phyloP scores from a whole-genome alignment of 2,329 filamentous ascomycete genomes.

The Penicillium sp. region DNA sequence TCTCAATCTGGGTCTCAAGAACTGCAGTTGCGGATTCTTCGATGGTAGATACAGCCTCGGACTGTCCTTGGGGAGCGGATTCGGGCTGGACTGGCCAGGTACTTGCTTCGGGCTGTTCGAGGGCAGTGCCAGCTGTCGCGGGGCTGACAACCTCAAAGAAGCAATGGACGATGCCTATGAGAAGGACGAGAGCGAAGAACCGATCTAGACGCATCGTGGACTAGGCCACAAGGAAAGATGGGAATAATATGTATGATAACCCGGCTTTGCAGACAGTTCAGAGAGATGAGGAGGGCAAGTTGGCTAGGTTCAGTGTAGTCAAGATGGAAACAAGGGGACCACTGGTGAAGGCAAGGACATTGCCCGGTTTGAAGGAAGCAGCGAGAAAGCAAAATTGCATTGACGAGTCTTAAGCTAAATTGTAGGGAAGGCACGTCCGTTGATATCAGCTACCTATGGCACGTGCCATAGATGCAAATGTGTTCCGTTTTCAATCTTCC shows the following conservation, averaged over 20 bases:
- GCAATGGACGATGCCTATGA: slow-evolving; percentile 12
- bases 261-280: slow-evolving; percentile 11
- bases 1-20: background rate
- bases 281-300: slow-evolving; percentile 1
- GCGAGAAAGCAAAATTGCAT: slow-evolving; percentile 4
- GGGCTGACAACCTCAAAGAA: slow-evolving; percentile 1
- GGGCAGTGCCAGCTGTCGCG: background rate
- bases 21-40: background rate
- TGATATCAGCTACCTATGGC: background rate
- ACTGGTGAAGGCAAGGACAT: background rate
- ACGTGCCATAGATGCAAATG: slow-evolving; percentile 5
- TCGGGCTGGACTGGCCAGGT: background rate
- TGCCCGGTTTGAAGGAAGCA: background rate
- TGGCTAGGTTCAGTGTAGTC: slow-evolving; percentile 3
- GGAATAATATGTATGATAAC: slow-evolving; percentile 25
- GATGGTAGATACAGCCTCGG: background rate
- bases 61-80: background rate
- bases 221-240: slow-evolving; percentile 5
- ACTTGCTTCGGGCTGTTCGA: background rate
- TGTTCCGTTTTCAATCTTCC: background rate
- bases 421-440: slow-evolving; percentile 1
- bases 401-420: background rate
- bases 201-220: slow-evolving; percentile 24
- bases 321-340: background rate
- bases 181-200: slow-evolving; percentile 9